Base-by-base conservation (phyloP, 2,329 filamentous ascomycete genomes). In the Esteya vermicola region DNA sequence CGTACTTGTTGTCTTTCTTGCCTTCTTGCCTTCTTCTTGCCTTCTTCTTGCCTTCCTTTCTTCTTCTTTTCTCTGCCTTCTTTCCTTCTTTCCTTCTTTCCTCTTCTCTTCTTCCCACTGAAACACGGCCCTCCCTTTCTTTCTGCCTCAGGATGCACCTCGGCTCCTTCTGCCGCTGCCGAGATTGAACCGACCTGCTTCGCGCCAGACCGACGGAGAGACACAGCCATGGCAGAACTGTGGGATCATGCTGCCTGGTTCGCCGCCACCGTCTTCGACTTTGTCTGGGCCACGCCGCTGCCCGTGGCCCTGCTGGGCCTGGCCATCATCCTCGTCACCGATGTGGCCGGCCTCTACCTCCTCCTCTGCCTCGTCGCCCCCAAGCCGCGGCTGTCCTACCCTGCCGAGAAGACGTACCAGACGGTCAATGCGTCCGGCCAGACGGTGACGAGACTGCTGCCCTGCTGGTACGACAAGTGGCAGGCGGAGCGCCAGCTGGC, bases 401-500 rank as follows among this genome's bases (percentile, higher is more conserved):
- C 73, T 4, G 85, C 84, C 25, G 91, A 98, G 58, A 94, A 91
- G 64, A 77, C 71, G 28, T 98, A 89, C 65, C 70, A 76, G 36
- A 93, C 85, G 4, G 79, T 85, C 31, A 65, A 75, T 28, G 68
- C 78, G 31, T 68, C 79, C 50, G 80, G 81, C 38, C 33, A 60
- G 54, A 51, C 45, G 41, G 42, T 43, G n/a, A 47, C 58, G 19
- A 60, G 63, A 7, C 69, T 75, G 48, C 67, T 95, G 22, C 82
- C 88, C 10, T 94, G 84, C 64, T 96, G 89, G 89, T 77, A 84
- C 55, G 85, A 95, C 57, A 67, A 70, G 55, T 80, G 78, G 72
- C 70, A 78, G 25, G 68, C 67, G 36, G 74, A 73, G 57, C 73
- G 70, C 54, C 71, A 65, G 52, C 59, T 66, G 36, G 63, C 59